Base-by-base conservation (phyloP, 2,329 filamentous ascomycete species). In the Penicillium vulpinum region DNA sequence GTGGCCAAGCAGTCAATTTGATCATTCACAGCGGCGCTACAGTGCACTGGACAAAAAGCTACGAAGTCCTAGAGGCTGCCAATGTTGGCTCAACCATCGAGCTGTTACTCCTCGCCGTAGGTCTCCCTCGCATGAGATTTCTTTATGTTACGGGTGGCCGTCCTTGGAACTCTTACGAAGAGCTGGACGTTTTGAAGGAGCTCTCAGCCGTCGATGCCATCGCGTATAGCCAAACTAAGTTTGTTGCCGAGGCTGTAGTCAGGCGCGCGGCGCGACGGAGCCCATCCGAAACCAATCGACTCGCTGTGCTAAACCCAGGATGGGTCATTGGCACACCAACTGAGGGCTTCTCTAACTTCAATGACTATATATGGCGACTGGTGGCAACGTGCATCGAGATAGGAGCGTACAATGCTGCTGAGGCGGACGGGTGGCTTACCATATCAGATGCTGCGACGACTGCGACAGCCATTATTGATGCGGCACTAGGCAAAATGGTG, bases 321-420 rank as follows among this genome's bases (percentile, higher is more conserved):
- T 40, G 63, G 16, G 51, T 54, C 18, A 29, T 58, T 2, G 54
- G 62, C n/a, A 61, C 60, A 2, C 51, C 62, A 2, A 51, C 54
- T 3, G 56, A 61, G 21, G 60, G 58, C 9, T 52, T 59, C 8
- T 49, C 60, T 21, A 62, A 64, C 51, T 47, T 54, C 5, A 47
- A 57, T 26, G 60, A 64, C 51, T 64, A 56, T 45, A 28, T 62
- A 15, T 64, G 62, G 62, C 56, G 60, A 18, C 50, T 63, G 22
- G 59, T 51, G 8, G 56, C 60, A 2, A 53, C 38, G 4, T 50
- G 58, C 13, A 56, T 62, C 18, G 43, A 58, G 11, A 45, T 53
- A 13, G 41, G 43, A 18, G 49, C 38, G 11, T 61, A 48, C 54
- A 58, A 44, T 15, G 28, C 21, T 22, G 29, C 47, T 33, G 29